Conservation (phyloP, 805 yeast genomes). For the Candida jianshihensis region DNA sequence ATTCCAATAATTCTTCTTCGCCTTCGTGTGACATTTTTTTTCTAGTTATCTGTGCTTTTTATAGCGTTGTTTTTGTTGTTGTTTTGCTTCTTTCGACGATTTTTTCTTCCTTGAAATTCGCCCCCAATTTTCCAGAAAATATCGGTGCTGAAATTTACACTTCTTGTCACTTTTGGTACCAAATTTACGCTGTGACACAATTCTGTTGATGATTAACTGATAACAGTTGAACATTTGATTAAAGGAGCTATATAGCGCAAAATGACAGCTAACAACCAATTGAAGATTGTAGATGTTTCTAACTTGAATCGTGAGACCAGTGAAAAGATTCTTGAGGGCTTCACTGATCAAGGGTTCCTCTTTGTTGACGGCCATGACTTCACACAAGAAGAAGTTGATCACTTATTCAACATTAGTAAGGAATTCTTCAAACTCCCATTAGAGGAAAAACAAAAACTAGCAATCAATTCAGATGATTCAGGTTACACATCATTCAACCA, state of each 20-base stretch:
- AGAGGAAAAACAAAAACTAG: constrained; percentile 41
- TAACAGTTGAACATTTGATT: too few relatives aligned
- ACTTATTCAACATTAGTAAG: constrained; percentile 41
- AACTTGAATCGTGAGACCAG: constrained; percentile 35
- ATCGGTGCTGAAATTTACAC: not conserved
- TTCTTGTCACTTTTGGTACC: not conserved
- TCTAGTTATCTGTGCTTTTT: not conserved
- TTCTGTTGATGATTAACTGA: too few relatives aligned
- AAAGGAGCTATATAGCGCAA: too few relatives aligned
- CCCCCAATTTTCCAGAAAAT: too few relatives aligned
- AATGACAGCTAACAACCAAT: too few relatives aligned
- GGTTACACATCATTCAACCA: constrained; percentile 53
- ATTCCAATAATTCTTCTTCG: constrained; percentile 98
- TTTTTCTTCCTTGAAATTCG: too few relatives aligned
- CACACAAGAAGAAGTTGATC: constrained; percentile 44
- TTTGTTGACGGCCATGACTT: constrained; percentile 66
- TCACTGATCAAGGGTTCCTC: constrained; percentile 57
- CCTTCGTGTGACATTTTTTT: constrained; percentile 81
- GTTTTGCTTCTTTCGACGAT: constrained; percentile 1
- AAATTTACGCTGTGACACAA: too few relatives aligned
- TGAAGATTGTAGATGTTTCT: constrained; percentile 55
- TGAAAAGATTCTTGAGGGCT: constrained; percentile 47
- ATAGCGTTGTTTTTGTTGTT: not conserved
- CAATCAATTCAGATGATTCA: constrained; percentile 49
- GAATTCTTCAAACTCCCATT: constrained; percentile 43